Base-by-base conservation (phyloP, 257 asterid genomes). In the Cinchona pubescens region DNA sequence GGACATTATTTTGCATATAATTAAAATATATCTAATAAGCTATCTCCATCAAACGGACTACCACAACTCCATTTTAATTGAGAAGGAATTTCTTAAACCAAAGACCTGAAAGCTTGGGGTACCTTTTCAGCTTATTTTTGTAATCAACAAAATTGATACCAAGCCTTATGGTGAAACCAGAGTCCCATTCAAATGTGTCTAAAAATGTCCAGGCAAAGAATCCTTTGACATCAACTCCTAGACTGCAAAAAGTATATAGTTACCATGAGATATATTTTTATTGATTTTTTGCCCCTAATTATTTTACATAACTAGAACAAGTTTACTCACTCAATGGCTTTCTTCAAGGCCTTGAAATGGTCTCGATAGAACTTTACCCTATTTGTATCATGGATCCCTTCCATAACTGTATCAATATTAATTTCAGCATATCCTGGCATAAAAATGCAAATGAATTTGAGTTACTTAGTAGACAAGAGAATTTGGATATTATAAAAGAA, bases 161-260 rank as follows among this genome's bases (percentile, higher is more conserved):
- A 53, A 86, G 80, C 74, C 88, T 80, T 7, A 74, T 23, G 3
- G 79, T 72, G 61, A 69, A 81, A 23, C 90, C 90, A 8, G 68
- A 66, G 2, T 6, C 61, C 88, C 88, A 84, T 69, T 87, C 90
- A 25, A 75, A 86, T 19, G 81, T 83, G 82, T 86, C 89, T 29
- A 87, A 70, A 60, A 83, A 82, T 29, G 93, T 55, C 88, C 89
- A 88, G 7, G 75, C 79, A 25, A 86, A 88, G 75, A 79, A 88
- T 11, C 89, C 93, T 66, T 82, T 76, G 1, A 86, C 84, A 38
- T 60, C 65, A 34, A 79, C 79, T 19, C 79, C 76, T 68, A 59
- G 43, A 42, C 79, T 79, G 67, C 32, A 35, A 73, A 23, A 67
- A 0, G 3, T 40, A 40, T 10, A 15, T 12, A 15, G 53, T 46